A percentile compares a stretch with the other conserved stretches of the same genome.
phyloP scores from a whole-genome alignment of 2,329 filamentous ascomycete species.

The Capronia americana region DNA sequence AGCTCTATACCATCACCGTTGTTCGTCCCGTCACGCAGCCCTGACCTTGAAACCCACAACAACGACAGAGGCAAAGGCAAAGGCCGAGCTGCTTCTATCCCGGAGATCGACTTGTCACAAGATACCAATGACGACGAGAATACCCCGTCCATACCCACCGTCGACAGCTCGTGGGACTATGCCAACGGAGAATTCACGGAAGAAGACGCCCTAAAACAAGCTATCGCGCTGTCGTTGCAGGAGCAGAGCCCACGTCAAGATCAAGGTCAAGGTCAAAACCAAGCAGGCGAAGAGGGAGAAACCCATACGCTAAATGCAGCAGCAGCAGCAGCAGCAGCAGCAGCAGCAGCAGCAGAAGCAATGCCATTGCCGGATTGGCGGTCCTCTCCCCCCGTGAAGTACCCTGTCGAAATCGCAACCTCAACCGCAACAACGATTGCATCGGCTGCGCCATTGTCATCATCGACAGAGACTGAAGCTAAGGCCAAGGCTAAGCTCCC shows the following conservation, averaged over 20 bases:
- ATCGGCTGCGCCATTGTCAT: not conserved
- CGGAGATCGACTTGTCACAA: slow-evolving; percentile 26
- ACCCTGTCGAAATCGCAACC: not conserved
- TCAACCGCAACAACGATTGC: not conserved
- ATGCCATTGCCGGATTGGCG: not conserved
- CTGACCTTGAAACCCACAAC: not conserved
- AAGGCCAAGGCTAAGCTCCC: not conserved
- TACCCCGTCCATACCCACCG: not conserved
- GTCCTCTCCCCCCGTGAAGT: not conserved
- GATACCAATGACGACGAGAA: slow-evolving; percentile 9
- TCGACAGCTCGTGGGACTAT: not conserved
- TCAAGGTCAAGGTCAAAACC: not conserved
- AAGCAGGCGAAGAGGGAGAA: not conserved
- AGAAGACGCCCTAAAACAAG: slow-evolving; percentile 47
- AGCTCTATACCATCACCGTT: not conserved
- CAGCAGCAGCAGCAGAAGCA: not conserved
- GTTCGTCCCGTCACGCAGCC: not conserved
- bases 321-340: not conserved
- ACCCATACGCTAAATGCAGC: not conserved
- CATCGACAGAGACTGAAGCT: not conserved
- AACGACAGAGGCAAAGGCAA: slow-evolving; percentile 16
- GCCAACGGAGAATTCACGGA: slow-evolving; percentile 27
- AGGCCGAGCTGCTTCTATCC: slow-evolving; percentile 10
- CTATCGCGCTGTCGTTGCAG: slow-evolving; percentile 43
- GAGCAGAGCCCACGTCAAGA: slow-evolving; percentile 23